A percentile compares a stretch with the other conserved stretches of the same genome.
phyloP scores from a whole-genome alignment of 1,284 basidiomycete genomes.

The Naganishia cerealis region DNA sequence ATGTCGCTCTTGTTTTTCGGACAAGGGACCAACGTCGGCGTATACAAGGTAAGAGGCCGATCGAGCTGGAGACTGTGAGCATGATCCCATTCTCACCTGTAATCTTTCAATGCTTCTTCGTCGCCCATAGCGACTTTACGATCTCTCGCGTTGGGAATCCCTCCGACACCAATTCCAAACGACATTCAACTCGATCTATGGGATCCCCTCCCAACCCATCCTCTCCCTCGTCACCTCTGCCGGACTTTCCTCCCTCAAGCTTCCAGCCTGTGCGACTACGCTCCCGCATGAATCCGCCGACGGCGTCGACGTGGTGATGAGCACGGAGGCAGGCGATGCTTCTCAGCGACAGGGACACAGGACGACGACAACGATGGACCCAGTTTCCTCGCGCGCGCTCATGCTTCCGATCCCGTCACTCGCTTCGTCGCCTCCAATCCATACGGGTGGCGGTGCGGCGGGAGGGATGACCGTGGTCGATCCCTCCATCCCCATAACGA shows the following conservation, averaged over 20 bases:
- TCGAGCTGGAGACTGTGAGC: not conserved
- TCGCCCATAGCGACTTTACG: conserved; percentile 70
- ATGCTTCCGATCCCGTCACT: conserved; percentile 38
- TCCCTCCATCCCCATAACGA: conserved; percentile 26
- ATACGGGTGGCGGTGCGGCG: conserved; percentile 33
- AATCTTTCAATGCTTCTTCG: conserved; percentile 26
- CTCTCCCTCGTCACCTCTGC: conserved; percentile 83
- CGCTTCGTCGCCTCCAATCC: conserved; percentile 44
- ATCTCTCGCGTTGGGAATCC: conserved; percentile 69
- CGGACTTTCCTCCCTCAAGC: conserved; percentile 80
- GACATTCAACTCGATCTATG: conserved; percentile 80
- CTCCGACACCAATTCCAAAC: conserved; percentile 75
- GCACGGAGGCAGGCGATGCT: not conserved
- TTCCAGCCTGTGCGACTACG: conserved; percentile 63
- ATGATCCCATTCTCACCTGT: not conserved
- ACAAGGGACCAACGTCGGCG: conserved; percentile 47
- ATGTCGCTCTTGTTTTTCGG: conserved; percentile 72
- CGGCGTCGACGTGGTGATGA: conserved; percentile 31
- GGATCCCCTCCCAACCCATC: conserved; percentile 78
- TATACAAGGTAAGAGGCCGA: conserved; percentile 48
- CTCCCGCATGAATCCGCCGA: conserved; percentile 50
- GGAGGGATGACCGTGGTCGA: conserved; percentile 24
- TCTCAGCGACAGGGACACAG: not conserved
- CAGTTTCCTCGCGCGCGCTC: conserved; percentile 6
- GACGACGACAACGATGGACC: not conserved